These are phyloP conservation scores for Xylaria arbuscula DNA, from an alignment of 2,329 filamentous ascomycete genomes.

Conservation along the genomic window DNA sequence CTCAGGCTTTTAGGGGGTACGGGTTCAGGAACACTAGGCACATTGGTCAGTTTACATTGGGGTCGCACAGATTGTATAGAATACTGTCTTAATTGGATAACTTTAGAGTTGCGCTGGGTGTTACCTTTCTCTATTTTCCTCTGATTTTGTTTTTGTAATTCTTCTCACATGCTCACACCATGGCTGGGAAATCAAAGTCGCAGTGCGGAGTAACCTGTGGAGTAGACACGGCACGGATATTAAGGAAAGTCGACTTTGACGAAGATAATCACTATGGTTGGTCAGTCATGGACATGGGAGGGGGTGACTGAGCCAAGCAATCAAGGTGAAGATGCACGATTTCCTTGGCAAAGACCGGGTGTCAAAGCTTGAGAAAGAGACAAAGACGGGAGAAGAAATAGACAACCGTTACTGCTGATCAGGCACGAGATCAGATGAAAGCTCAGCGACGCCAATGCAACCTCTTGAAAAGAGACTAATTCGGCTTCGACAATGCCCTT, in stretches of 20 bases:
- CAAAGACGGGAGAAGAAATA: slow-evolving; percentile 31
- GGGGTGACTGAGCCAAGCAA: slow-evolving; percentile 9
- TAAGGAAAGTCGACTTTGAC: slow-evolving; percentile 27
- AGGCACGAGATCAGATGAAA: slow-evolving; percentile 34
- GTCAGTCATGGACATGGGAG: slow-evolving; percentile 12
- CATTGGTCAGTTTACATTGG: slow-evolving; percentile 23
- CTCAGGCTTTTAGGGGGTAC: slow-evolving; percentile 20
- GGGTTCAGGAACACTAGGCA: not conserved
- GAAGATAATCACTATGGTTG: slow-evolving; percentile 5
- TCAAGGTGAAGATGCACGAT: slow-evolving; percentile 21
- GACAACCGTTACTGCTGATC: slow-evolving; percentile 38
- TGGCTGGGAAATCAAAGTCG: slow-evolving; percentile 32
- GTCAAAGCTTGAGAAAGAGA: slow-evolving; percentile 12
- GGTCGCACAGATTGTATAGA: slow-evolving; percentile 15
- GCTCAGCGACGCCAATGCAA: slow-evolving; percentile 18
- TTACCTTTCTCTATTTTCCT: not conserved
- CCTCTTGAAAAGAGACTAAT: slow-evolving; percentile 11
- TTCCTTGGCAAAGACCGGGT: slow-evolving; percentile 31
- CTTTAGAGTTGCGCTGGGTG: not conserved
- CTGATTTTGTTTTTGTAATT: slow-evolving; percentile 25
- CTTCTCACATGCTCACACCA: slow-evolving; percentile 20
- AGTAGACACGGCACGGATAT: slow-evolving; percentile 41
- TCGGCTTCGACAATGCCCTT: slow-evolving; percentile 13
- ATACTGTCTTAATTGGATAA: slow-evolving; percentile 11
- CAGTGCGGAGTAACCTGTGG: slow-evolving; percentile 40